Percentiles rank a stretch among this genome's conserved stretches.
Evolutionary conservation across 2,329 filamentous ascomycete species (phyloP).

Genomic region (Bipolaris cookei): DNA sequence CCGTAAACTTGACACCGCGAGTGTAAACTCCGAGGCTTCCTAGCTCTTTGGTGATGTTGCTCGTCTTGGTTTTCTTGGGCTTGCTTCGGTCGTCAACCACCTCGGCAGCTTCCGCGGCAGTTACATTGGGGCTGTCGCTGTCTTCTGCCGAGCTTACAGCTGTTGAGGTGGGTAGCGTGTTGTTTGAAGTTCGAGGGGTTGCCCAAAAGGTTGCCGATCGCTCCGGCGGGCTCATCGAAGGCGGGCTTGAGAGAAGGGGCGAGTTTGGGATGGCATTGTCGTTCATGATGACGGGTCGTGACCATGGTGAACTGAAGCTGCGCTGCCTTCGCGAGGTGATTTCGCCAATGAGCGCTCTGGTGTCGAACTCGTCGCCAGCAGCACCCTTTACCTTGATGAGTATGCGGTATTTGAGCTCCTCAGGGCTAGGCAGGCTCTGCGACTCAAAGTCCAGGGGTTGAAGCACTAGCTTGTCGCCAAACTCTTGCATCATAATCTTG

Average conservation of each 20-base stretch:
- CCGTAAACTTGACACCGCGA: conserved; percentile 80
- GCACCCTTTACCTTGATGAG: conserved; percentile 94
- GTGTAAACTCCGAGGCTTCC: conserved; percentile 84
- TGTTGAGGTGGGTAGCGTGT: conserved; percentile 62
- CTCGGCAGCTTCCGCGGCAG: conserved; percentile 59
- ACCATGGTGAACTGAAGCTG: conserved; percentile 80
- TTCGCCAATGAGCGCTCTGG: conserved; percentile 46
- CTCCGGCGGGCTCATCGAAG: conserved; percentile 60
- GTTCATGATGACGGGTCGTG: conserved; percentile 68
- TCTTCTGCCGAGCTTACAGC: conserved; percentile 71
- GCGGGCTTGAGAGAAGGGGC: conserved; percentile 59
- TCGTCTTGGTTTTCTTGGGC: conserved; percentile 67
- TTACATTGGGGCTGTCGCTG: conserved; percentile 68
- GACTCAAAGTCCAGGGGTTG: conserved; percentile 74
- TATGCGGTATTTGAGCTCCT: conserved; percentile 81
- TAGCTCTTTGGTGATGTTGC: conserved; percentile 84
- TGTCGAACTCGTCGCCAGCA: conserved; percentile 54
- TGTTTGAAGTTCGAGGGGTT: conserved; percentile 61
- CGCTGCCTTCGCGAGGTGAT: conserved; percentile 54
- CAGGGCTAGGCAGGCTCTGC: conserved; percentile 78
- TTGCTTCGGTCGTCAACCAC: conserved; percentile 65
- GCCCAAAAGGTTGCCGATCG: conserved; percentile 55
- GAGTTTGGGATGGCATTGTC: conserved; percentile 58
- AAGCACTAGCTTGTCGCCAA: conserved; percentile 78
- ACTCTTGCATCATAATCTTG: conserved; percentile 82